Base-by-base conservation (phyloP, 192 early-diverging fungal genomes). In the Coemansia erecta region DNA sequence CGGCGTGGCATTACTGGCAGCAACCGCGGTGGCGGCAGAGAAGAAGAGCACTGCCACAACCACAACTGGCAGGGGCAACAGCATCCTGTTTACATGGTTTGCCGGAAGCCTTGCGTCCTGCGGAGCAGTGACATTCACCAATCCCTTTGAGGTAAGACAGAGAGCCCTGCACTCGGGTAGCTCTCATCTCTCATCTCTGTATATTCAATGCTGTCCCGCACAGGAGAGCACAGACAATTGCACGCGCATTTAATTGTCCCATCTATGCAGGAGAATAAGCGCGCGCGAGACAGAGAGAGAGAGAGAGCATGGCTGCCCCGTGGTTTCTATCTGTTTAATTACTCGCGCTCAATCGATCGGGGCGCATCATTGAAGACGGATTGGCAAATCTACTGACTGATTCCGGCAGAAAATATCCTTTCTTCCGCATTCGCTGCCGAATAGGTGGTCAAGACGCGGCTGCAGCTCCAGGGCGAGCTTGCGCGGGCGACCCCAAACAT, bases 81-180 rank as follows among this genome's bases (percentile, higher is more conserved):
- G 47, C 44, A 66, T 66, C 15, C 44, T 66, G 45, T 70, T 74
- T 52, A 52, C 72, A 3, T 94, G 93, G 78, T 55, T 89, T 18
- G 81, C 87, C 12, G 94, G 90, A 47, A 91, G 91, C 45, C 64
- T 90, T 46, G 94, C 94, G 23, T 92, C 92, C 21, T 94, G 92
- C 72, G 85, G 87, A 12, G 92, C 95, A 13, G 95, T 95, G 22
- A 98, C 95, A 8, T 88, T 98, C 55, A 94, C 93, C n/a, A 98
- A 98, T 77, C 94, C 94, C 1, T 86, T 89, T 73, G 93, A 97
- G 85, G 92, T 92, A 77, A 55, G 57, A 40, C 31, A 24, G 7
- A 19, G n/a, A 28, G 13, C 39, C 15, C 17, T 40, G n/a, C 4
- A 3, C 18, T 58, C 8, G n/a, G 17, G 24, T 13, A 49, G 47